These are phyloP conservation scores for Lyophyllum semitale DNA, from an alignment of 768 basidiomycete species.

Conservation along the genomic window DNA sequence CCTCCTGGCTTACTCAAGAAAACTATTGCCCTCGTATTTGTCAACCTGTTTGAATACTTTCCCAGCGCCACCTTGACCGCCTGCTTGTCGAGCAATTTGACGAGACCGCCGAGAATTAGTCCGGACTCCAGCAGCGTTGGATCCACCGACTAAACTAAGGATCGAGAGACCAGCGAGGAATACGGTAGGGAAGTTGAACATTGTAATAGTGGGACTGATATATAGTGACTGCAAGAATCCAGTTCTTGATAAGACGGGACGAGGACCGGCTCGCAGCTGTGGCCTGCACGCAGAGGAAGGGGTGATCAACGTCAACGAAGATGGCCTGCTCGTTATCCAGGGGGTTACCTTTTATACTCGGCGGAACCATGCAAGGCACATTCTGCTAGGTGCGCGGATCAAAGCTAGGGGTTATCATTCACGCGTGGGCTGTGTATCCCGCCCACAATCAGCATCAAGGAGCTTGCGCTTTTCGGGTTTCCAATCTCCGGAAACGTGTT, in stretches of 20 bases:
- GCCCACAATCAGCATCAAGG: not conserved
- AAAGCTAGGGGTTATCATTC: too few species aligned
- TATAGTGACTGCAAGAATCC: conserved; percentile 9
- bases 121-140: conserved; percentile 6
- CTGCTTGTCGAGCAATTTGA: not conserved
- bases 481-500: not conserved
- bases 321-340: not conserved
- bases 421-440: too few species aligned
- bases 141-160: not conserved
- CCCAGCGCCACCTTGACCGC: not conserved
- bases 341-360: conserved; percentile 1
- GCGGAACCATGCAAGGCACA: not conserved
- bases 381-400: too few species aligned
- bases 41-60: conserved; percentile 32
- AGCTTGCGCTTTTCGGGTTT: not conserved
- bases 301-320: conserved; percentile 14
- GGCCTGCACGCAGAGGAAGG: conserved; percentile 12
- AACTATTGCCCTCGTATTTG: conserved; percentile 49
- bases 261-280: conserved; percentile 14
- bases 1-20: conserved; percentile 67
- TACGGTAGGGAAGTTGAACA: conserved; percentile 5
- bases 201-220: not conserved
- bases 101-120: conserved; percentile 5
- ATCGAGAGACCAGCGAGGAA: conserved; percentile 2
- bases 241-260: conserved; percentile 13